These are phyloP conservation scores for Pseudonectria foliicola DNA, from an alignment of 2,329 filamentous ascomycete species.

Conservation along the genomic window DNA sequence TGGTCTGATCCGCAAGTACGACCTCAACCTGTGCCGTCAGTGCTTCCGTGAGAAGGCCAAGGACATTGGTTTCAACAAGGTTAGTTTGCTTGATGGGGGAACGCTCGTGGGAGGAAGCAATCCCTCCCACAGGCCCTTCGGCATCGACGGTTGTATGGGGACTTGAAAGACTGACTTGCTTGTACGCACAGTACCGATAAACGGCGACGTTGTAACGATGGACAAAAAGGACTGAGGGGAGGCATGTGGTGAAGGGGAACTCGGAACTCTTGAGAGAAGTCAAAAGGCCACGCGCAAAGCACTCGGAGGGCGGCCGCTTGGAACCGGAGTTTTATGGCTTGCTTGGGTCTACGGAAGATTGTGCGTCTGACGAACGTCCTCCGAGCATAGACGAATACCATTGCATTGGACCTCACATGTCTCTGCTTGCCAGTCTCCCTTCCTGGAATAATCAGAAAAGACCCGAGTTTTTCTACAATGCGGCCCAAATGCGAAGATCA, in stretches of 20 bases:
- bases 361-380: conserved; percentile 36
- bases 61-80: conserved; percentile 70
- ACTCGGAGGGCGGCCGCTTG: conserved; percentile 37
- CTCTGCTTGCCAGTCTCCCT: conserved; percentile 1
- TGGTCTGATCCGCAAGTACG: conserved; percentile 99
- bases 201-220: conserved; percentile 12
- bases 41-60: conserved; percentile 69
- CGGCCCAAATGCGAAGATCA: background rate
- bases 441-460: background rate
- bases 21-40: conserved; percentile 80
- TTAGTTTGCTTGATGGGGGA: conserved; percentile 26
- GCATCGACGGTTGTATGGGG: background rate
- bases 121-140: background rate
- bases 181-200: conserved; percentile 31
- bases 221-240: conserved; percentile 3
- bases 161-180: conserved; percentile 11
- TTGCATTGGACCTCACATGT: conserved; percentile 28
- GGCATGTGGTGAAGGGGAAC: conserved; percentile 13
- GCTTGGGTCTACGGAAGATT: conserved; percentile 37
- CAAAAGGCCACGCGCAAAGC: conserved; percentile 30
- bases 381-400: conserved; percentile 38
- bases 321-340: conserved; percentile 40
- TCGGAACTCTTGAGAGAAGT: conserved; percentile 19
- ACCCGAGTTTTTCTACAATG: background rate
- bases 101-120: background rate